Percentiles rank a stretch among this genome's conserved stretches.
Conservation (phyloP, 352 stramenopile species). For the Stramenopiles sp. region DNA sequence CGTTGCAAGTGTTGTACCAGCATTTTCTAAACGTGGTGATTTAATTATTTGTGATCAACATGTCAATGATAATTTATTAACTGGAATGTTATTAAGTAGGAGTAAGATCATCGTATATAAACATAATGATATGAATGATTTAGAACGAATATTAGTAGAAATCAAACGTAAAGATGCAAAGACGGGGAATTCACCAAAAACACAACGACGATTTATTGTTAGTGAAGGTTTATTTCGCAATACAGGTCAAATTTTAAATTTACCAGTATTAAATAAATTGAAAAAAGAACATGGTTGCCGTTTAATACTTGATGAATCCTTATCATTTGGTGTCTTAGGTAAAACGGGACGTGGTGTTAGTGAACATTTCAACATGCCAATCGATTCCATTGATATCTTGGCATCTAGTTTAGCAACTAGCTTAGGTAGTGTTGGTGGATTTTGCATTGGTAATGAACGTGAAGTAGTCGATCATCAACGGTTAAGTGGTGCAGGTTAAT, state of each 20-base stretch:
- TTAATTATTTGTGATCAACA: constrained; percentile 85
- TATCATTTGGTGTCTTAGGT: constrained; percentile 82
- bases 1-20: constrained; percentile 72
- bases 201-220: constrained; percentile 85
- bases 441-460: constrained; percentile 82
- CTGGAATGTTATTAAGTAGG: constrained; percentile 71
- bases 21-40: constrained; percentile 89
- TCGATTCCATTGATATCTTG: constrained; percentile 72
- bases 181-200: constrained; percentile 42
- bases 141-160: constrained; percentile 70
- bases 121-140: constrained; percentile 90
- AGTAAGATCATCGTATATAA: constrained; percentile 83
- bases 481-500: constrained; percentile 88
- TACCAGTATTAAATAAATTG: constrained; percentile 74
- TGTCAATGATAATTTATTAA: constrained; percentile 77
- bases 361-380: constrained; percentile 46
- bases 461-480: constrained; percentile 94
- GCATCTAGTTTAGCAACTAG: constrained; percentile 76
- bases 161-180: constrained; percentile 59
- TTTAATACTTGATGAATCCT: constrained; percentile 63
- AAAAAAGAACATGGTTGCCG: constrained; percentile 65
- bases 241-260: constrained; percentile 72
- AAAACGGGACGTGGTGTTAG: constrained; percentile 50
- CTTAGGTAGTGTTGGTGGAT: constrained; percentile 75
- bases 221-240: constrained; percentile 94